phyloP scores from a whole-genome alignment of 2,329 filamentous ascomycete genomes.

The Fusarium tuaranense region DNA sequence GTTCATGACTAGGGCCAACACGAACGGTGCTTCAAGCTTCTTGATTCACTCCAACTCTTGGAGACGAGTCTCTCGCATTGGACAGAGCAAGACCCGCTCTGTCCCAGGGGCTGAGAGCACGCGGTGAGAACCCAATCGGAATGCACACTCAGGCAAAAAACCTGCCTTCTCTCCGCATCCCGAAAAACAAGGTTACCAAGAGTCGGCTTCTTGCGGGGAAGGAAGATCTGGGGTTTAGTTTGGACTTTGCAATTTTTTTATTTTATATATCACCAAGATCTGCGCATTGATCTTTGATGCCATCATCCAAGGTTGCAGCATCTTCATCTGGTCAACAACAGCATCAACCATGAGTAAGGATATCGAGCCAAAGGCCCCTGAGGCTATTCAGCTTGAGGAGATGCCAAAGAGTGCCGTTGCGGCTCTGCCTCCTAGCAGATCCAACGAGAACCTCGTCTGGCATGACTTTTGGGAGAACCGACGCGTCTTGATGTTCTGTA shows the following conservation, averaged over 20 bases:
- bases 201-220: neutral
- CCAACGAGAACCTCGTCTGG: conserved; percentile 18
- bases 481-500: conserved; percentile 37
- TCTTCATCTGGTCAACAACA: neutral
- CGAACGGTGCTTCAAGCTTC: neutral
- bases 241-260: neutral
- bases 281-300: neutral
- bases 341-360: neutral
- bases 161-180: neutral
- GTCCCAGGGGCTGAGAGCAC: neutral
- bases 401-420: neutral
- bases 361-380: neutral
- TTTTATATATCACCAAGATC: neutral
- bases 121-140: conserved; percentile 1
- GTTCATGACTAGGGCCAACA: neutral
- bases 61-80: neutral
- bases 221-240: conserved; percentile 1
- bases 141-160: neutral
- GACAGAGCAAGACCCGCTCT: neutral
- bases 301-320: neutral
- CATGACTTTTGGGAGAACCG: conserved; percentile 35
- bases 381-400: conserved; percentile 7
- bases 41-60: neutral
- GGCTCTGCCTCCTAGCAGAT: conserved; percentile 10
- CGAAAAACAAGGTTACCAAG: neutral